A percentile compares a stretch with the other conserved stretches of the same genome.
These are phyloP conservation scores for Tephrocybe sp. DNA, from an alignment of 768 basidiomycete species.

Conservation along the genomic window DNA sequence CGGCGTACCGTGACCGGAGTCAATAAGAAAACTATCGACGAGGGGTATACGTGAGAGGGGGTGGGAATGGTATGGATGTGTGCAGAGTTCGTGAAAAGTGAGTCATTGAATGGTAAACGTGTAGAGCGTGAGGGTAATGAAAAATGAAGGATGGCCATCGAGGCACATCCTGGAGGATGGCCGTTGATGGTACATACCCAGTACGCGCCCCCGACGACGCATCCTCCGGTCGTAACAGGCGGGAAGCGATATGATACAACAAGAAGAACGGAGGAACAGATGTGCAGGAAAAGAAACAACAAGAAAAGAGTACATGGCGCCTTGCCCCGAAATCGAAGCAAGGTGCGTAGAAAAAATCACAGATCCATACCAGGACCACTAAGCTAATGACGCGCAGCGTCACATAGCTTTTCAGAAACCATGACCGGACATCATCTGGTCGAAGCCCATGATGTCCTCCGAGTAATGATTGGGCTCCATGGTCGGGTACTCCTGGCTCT, in stretches of 20 bases:
- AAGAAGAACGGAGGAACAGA: constrained; percentile 12
- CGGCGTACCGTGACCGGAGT: constrained; percentile 3
- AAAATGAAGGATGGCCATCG: constrained; percentile 32
- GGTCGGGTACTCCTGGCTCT: constrained; percentile 27
- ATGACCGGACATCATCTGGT: constrained; percentile 40
- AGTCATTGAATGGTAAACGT: constrained; percentile 12
- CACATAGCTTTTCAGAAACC: constrained; percentile 21
- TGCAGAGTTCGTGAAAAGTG: constrained; percentile 10
- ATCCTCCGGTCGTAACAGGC: constrained; percentile 22
- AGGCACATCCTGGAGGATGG: constrained; percentile 36
- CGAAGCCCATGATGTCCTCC: constrained; percentile 33
- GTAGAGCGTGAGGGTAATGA: constrained; percentile 18
- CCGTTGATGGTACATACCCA: constrained; percentile 26
- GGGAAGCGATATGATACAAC: constrained; percentile 31
- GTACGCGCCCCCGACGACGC: constrained; percentile 37
- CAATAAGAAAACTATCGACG: constrained; percentile 5
- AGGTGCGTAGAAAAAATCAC: constrained; percentile 20
- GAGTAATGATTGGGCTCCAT: constrained; percentile 25
- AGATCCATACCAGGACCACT: constrained; percentile 30
- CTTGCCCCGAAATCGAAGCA: constrained; percentile 4
- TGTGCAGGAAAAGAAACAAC: background rate
- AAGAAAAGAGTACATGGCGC: background rate
- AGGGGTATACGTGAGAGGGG: constrained; percentile 5
- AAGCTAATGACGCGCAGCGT: constrained; percentile 37
- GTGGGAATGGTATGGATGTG: constrained; percentile 12